Conservation (phyloP, 148 eudicot species). For the Rhododendron henanense region DNA sequence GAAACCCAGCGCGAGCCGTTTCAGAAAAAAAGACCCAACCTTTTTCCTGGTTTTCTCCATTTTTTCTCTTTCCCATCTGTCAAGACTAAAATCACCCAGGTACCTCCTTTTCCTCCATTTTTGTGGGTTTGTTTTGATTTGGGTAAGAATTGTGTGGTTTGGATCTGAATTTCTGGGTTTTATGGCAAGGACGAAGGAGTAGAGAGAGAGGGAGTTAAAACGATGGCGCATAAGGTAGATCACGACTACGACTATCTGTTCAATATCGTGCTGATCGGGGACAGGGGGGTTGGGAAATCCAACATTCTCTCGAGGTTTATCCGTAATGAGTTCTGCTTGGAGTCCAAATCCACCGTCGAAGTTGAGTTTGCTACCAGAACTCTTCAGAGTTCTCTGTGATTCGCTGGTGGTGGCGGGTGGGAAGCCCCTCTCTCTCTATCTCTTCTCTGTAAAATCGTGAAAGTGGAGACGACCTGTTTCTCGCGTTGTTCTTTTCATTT, state of each 20-base stretch:
- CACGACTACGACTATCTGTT: conserved; percentile 16
- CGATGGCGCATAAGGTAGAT: conserved; percentile 11
- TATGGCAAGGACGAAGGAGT: not conserved
- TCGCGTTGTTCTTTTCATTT: no score
- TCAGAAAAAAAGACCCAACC: no score
- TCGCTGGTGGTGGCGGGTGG: no score
- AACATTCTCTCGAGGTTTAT: conserved; percentile 19
- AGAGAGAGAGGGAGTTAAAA: not conserved
- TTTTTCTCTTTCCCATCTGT: no score
- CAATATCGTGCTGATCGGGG: conserved; percentile 17
- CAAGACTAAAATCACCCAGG: no score
- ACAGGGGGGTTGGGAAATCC: conserved; percentile 17
- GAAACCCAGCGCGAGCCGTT: no score
- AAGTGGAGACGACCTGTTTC: no score
- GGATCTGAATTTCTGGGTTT: not conserved
- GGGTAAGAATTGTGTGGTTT: conserved; percentile 7
- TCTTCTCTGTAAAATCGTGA: no score
- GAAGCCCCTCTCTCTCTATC: no score
- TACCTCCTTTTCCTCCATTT: not conserved
- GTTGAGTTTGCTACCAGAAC: conserved; percentile 20
- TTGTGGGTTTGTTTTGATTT: not conserved
- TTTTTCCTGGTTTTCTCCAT: no score
- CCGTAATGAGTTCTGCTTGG: conserved; percentile 18
- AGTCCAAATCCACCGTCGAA: conserved; percentile 14
- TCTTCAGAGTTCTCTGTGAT: not conserved